Conservation (phyloP, 768 basidiomycete species). For the Mycena metata region DNA sequence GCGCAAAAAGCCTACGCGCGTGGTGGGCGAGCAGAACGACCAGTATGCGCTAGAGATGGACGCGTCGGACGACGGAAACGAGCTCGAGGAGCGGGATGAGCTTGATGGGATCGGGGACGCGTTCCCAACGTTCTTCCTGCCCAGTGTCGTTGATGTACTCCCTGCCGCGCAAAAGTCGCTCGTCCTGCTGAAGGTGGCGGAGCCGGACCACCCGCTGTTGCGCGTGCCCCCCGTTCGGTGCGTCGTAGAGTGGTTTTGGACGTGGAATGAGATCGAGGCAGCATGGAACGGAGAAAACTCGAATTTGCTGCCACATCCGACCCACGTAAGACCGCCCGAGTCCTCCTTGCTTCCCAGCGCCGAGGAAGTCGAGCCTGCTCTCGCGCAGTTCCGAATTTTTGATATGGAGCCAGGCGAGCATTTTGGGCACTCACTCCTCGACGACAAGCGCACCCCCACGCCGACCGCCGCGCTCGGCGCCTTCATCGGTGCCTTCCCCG, state of each 20-base stretch:
- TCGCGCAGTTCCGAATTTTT: conserved; percentile 67
- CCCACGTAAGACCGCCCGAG: conserved; percentile 1
- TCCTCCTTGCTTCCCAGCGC: conserved; percentile 6
- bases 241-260: conserved; percentile 76
- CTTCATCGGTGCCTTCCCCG: conserved; percentile 73
- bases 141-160: conserved; percentile 63
- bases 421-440: conserved; percentile 43
- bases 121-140: conserved; percentile 77
- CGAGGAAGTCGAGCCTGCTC: conserved; percentile 48
- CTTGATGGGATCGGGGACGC: conserved; percentile 50
- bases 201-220: conserved; percentile 75
- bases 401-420: conserved; percentile 75
- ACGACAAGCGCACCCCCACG: conserved; percentile 42
- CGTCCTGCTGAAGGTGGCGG: conserved; percentile 71
- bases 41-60: conserved; percentile 53
- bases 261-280: conserved; percentile 61
- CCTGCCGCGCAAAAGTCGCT: conserved; percentile 79
- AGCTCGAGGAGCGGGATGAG: conserved; percentile 51
- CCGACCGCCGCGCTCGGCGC: conserved; percentile 51
- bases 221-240: conserved; percentile 41
- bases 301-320: neutral
- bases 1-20: conserved; percentile 41
- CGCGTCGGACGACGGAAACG: conserved; percentile 52
- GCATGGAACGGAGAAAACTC: conserved; percentile 54
- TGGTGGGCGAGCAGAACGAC: conserved; percentile 43